Base-by-base conservation (phyloP, 371 early-diverging fungal genomes). In the Smittium culicis region DNA sequence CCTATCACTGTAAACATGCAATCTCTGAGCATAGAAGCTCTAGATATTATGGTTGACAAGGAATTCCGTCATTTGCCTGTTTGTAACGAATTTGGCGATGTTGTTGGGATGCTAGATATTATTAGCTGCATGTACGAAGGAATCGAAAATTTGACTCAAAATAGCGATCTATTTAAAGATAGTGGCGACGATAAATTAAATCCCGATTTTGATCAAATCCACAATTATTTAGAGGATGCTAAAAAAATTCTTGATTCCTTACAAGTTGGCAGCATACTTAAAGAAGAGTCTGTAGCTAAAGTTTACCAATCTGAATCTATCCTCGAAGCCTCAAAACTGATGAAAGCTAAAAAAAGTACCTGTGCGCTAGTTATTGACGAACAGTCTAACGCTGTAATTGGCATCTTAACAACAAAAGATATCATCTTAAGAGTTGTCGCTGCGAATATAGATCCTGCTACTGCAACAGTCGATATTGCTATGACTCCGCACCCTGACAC, bases 401-500 rank as follows among this genome's bases (percentile, higher is more conserved):
- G 97, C 66, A 95, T 96, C 71, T 92, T 94, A 74, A 96, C 96
- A 25, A 91, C 88, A 70, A 88, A 88, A 74, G 98, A 98, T 77
- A 87, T 98, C 68, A 96, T 96, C 30, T 80, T 95, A 65, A 85
- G 97, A 67, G 97, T 96, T 30, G 86, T 98, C 73, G 95, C 97
- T 32, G 94, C 94, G 60, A 90, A 89, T 8, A 76, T 94, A 54
- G 89, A 90, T 72, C 95, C 96, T 57, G 81, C 81, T 67, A 91
- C 81, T 31, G 95, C 96, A 71, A 87, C 89, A 35, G 94, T 96
- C 58, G 89, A 93, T 34, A 87, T 94, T 68, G 94, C 95, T 25
- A 94, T 97, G 96, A 98, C 98, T 0, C 97, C 96, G 65, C 93
- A 96, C 68, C 98, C 98, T 8, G 97, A 98, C 78, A 89, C 91